Base-by-base conservation (phyloP, 1,139 yeast species). In the Tardiomyces digboiensis region DNA sequence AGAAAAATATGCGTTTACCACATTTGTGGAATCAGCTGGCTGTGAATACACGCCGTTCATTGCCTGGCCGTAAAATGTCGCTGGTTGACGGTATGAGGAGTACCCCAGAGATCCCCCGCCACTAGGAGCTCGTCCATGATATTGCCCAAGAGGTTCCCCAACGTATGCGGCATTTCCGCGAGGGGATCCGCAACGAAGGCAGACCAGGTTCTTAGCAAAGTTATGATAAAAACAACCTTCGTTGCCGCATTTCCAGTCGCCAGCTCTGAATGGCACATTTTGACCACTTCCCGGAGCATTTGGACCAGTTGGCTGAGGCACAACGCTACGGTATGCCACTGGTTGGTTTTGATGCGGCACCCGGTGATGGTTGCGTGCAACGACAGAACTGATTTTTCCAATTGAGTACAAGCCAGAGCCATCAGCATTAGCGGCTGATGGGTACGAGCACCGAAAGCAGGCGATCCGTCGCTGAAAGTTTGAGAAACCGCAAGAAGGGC, bases 401-500 rank as follows among this genome's bases (percentile, higher is more conserved):
- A n/a, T n/a, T n/a, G n/a, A n/a, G n/a, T n/a, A n/a, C n/a, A n/a
- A n/a, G n/a, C n/a, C n/a, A n/a, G n/a, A n/a, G n/a, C n/a, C n/a
- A n/a, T n/a, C n/a, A n/a, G n/a, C n/a, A n/a, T n/a, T n/a, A 3
- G 36, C 36, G 18, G 16, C 29, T 12, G 86, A 84, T 2, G 96
- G 95, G 65, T 83, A 87, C 2, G 91, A 81, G 60, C 97, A 89
- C 52, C 97, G 74, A 69, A 88, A 87, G 64, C 97, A 89, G 3
- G 95, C 95, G 1, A 94, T 85, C 63, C 97, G 76, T 57, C 97
- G 77, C 65, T 89, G 97, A 66, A 89, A 89, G 60, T 89, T 89
- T 36, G 95, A 84, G 59, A 89, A 89, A 1, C 97, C 96, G 69
- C 97, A 89, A 6, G 91, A 81, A 16, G 96, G 95, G 65, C 97